Evolutionary conservation across 163 green algal genomes (phyloP).

Genomic region (Chlamydomonas reinhardtii): DNA sequence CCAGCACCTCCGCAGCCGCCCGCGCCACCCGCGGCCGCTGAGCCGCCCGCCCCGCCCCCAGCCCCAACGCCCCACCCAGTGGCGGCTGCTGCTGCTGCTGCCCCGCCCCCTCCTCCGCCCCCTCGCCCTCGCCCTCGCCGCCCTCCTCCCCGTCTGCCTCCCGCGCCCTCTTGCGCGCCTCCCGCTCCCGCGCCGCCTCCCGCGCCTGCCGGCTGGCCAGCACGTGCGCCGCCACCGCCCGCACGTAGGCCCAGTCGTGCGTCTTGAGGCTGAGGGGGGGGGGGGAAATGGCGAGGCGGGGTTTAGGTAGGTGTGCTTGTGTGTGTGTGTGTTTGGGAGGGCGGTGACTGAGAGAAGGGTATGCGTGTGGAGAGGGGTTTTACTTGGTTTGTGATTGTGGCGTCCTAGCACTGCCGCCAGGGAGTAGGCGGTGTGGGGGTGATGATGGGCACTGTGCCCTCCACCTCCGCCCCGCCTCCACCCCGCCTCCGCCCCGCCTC

Average conservation of each 20-base stretch:
- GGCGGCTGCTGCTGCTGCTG: too few species aligned
- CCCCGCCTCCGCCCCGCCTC: too few species aligned
- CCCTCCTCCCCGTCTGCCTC: neutral
- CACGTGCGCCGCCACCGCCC: constrained; percentile 23
- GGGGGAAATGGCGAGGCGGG: too few species aligned
- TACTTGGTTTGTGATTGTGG: too few species aligned
- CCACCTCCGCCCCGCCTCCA: too few species aligned
- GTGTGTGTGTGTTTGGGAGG: too few species aligned
- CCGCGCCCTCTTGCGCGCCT: neutral
- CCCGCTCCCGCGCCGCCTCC: neutral
- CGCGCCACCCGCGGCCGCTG: neutral
- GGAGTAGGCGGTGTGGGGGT: too few species aligned
- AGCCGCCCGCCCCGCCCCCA: neutral
- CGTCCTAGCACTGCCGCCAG: too few species aligned
- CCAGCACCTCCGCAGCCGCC: neutral
- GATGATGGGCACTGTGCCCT: too few species aligned
- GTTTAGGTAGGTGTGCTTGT: neutral
- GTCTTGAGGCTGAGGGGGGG: constrained; percentile 2
- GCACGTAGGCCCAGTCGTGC: constrained; percentile 16
- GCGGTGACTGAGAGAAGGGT: too few species aligned
- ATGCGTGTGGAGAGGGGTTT: too few species aligned
- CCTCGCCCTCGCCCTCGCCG: neutral
- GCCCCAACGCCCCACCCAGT: neutral
- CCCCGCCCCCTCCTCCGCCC: neutral
- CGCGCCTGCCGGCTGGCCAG: neutral